Base-by-base conservation (phyloP, 2,329 filamentous ascomycete genomes). In the Trichoderma aggressivum region DNA sequence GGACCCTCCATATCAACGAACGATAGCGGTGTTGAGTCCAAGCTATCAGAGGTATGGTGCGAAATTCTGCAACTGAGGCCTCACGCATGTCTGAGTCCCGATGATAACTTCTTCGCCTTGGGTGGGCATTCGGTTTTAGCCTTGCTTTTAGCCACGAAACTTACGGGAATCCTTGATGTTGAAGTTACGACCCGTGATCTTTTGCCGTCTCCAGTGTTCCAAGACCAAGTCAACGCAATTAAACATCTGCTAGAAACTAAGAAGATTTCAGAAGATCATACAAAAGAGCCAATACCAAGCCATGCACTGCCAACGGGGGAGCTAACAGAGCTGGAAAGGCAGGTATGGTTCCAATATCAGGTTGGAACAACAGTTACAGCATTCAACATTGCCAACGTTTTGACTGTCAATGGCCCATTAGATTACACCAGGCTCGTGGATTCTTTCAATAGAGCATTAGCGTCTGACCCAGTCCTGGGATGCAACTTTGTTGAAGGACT, bases 301-400 rank as follows among this genome's bases (percentile, higher is more conserved):
- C 1, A 26, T 4, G 1, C 26, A 12, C 3, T 63, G 5, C 39
- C 18, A 12, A 26, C 24, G 1, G 70, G 58, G 12, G 28, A 61
- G 5, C 18, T 71, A 10, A 71, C 70, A 6, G 39, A 71, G 28
- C 56, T 71, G 7, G 70, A 71, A 47, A 47, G 18, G 18, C 70
- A 71, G 32, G 63, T 71, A 1, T 71, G 70, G 70, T 62, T 71
- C 24, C 70, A 71, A 39, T 71, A 71, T 47, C 70, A 71, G 32
- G 14, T 71, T n/a, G 70, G 62, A 18, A 68, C 63, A 14, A 36
- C 53, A 10, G 56, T 62, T 4, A 68, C 62, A 3, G 64, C 70
- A 16, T 71, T 71, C 56, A 71, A 71, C 32, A 68, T 71, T 30
- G 63, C 70, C 39, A 68, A 59, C 11, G 26, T 68, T 6, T 18